Evolutionary conservation across 139 green algal species (phyloP), one percentile per base, ranked within the genome.

Genomic region (Desmodesmus armatus): DNA sequence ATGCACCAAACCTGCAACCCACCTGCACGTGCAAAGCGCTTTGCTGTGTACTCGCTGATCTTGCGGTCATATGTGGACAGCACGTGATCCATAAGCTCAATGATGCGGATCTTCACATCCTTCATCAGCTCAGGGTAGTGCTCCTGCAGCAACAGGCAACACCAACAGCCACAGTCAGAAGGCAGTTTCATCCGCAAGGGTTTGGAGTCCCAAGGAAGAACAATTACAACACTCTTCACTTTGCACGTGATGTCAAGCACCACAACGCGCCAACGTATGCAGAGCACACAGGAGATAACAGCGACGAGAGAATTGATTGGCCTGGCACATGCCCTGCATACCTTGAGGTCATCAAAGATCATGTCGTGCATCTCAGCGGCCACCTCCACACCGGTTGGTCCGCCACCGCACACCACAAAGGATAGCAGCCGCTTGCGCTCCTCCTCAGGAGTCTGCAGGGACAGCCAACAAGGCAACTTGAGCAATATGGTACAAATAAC

Each of bases 281-380:
- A 55, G 47, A 21, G 47, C 47, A 55, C 47, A 55, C 31, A n/a
- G n/a, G n/a, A n/a, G n/a, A n/a, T n/a, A n/a, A n/a, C n/a, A n/a
- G n/a, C n/a, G n/a, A n/a, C n/a, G n/a, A n/a, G n/a, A n/a, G n/a
- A n/a, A n/a, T n/a, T n/a, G n/a, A n/a, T n/a, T n/a, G n/a, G n/a
- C n/a, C n/a, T n/a, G n/a, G n/a, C n/a, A n/a, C 71, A 9, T 41
- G n/a, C n/a, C n/a, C n/a, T n/a, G n/a, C n/a, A n/a, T n/a, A 84
- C 77, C 80, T 86, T 86, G 80, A 95, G 80, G 80, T 94, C 90
- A 27, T 94, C 88, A 19, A 85, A 80, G 60, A 98, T 94, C 88
- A 98, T 94, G 90, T 98, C 95, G 62, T 97, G 91, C 83, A 98
- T 88, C 91, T 98, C 96, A 0, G 95, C 96, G 0, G 96, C 95